Evolutionary conservation across 768 basidiomycete species (phyloP).

Genomic region (Amylocystis lapponica): DNA sequence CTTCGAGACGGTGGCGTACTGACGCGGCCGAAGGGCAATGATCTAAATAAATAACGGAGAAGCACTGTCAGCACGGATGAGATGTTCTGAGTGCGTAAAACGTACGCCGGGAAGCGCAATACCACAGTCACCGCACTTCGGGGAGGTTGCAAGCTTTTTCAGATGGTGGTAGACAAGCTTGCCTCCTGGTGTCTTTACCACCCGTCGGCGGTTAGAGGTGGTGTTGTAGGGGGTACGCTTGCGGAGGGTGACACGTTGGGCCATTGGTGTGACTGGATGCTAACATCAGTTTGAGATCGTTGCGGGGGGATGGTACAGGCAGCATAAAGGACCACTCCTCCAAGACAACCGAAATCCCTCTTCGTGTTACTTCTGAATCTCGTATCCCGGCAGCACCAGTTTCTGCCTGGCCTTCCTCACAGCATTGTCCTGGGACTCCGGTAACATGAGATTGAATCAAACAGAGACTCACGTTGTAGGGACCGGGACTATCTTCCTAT

Average conservation of each 20-base stretch:
- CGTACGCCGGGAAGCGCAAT: conserved; percentile 89
- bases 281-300: too few relatives aligned
- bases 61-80: neutral
- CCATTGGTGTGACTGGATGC: conserved; percentile 56
- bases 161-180: conserved; percentile 97
- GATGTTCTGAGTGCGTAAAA: conserved; percentile 17
- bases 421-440: too few relatives aligned
- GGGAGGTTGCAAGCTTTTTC: conserved; percentile 87
- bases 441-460: too few relatives aligned
- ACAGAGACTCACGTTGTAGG: too few relatives aligned
- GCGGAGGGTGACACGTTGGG: conserved; percentile 99
- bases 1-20: conserved; percentile 95
- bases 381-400: too few relatives aligned
- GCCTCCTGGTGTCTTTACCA: conserved; percentile 98
- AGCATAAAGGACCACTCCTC: too few relatives aligned
- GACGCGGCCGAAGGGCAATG: conserved; percentile 90
- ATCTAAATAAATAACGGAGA: conserved; percentile 42
- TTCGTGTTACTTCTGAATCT: too few relatives aligned
- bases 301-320: too few relatives aligned
- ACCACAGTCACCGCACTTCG: conserved; percentile 99
- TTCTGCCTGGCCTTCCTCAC: neutral
- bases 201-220: conserved; percentile 88
- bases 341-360: too few relatives aligned
- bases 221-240: conserved; percentile 99
- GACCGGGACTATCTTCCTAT: too few relatives aligned